Percentiles rank a stretch among this genome's conserved stretches.
phyloP scores from a whole-genome alignment of 202 grass and related monocot genomes.

The Dendrocalamus latiflorus region DNA sequence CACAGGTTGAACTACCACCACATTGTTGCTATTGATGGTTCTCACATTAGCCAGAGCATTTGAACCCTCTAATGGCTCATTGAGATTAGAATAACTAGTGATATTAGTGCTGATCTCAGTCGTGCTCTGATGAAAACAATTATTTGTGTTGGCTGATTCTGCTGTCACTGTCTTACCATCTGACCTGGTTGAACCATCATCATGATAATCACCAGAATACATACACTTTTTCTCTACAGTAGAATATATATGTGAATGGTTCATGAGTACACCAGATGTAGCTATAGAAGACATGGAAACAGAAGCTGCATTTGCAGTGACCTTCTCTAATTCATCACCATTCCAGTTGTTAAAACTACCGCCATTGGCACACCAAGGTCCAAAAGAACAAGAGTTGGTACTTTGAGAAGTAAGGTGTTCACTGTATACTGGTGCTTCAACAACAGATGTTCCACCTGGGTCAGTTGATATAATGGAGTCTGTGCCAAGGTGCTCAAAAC shows the following conservation, averaged over 20 bases:
- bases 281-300: constrained; percentile 39
- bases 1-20: constrained; percentile 32
- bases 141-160: constrained; percentile 30
- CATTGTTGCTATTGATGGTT: constrained; percentile 8
- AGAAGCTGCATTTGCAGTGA: constrained; percentile 3
- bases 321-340: constrained; percentile 28
- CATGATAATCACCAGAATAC: constrained; percentile 54
- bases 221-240: constrained; percentile 37
- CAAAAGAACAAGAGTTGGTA: constrained; percentile 21
- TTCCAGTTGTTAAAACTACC: constrained; percentile 15
- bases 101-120: constrained; percentile 24
- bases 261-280: constrained; percentile 23
- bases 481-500: constrained; percentile 26
- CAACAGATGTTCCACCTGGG: constrained; percentile 4
- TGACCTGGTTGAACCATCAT: constrained; percentile 29
- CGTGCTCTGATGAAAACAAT: constrained; percentile 17
- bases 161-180: constrained; percentile 2
- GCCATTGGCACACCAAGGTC: constrained; percentile 10
- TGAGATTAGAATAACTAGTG: constrained; percentile 26
- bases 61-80: constrained; percentile 33
- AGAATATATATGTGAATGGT: constrained; percentile 31
- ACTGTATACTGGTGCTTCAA: constrained; percentile 22
- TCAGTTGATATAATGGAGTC: constrained; percentile 20
- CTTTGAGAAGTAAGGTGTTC: constrained; percentile 23
- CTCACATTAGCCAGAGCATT: constrained; percentile 29